Percentiles rank a stretch among this genome's conserved stretches.
These are phyloP conservation scores for Neonectria sp. DNA, from an alignment of 2,329 filamentous ascomycete species.

Conservation along the genomic window DNA sequence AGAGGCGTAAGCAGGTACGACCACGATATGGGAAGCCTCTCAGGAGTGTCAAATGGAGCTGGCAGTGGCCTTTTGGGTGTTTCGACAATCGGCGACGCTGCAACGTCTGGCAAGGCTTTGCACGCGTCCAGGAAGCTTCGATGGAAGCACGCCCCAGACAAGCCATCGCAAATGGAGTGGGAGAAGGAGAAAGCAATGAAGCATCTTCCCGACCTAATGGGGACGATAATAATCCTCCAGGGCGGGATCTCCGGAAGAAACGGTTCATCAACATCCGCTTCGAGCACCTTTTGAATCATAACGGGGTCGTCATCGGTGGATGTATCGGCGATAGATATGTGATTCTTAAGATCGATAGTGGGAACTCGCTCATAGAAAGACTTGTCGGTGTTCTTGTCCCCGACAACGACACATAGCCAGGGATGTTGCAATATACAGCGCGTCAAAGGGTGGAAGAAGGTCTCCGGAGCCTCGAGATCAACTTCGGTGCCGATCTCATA, in stretches of 20 bases:
- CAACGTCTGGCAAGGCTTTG: not conserved
- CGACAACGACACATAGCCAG: constrained; percentile 39
- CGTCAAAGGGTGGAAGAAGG: constrained; percentile 36
- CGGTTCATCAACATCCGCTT: constrained; percentile 34
- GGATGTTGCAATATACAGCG: constrained; percentile 39
- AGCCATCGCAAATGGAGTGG: constrained; percentile 44
- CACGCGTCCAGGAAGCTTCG: constrained; percentile 38
- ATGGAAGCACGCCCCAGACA: constrained; percentile 42
- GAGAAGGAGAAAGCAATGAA: constrained; percentile 43
- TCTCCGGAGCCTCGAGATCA: constrained; percentile 19
- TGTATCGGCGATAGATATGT: constrained; percentile 33
- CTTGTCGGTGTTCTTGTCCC: constrained; percentile 39
- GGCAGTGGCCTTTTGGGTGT: constrained; percentile 29
- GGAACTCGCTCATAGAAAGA: constrained; percentile 40
- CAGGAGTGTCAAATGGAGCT: constrained; percentile 41
- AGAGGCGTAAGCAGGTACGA: constrained; percentile 40
- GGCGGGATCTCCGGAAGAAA: constrained; percentile 37
- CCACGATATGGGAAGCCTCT: constrained; percentile 45
- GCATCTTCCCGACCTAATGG: constrained; percentile 25
- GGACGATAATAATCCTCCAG: constrained; percentile 43
- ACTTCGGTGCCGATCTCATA: constrained; percentile 30
- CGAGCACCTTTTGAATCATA: constrained; percentile 30
- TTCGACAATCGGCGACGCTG: not conserved
- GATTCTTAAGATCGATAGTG: constrained; percentile 35
- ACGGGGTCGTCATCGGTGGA: not conserved